phyloP scores from a whole-genome alignment of 495 filamentous ascomycete species.

The Aspergillus bridgeri region DNA sequence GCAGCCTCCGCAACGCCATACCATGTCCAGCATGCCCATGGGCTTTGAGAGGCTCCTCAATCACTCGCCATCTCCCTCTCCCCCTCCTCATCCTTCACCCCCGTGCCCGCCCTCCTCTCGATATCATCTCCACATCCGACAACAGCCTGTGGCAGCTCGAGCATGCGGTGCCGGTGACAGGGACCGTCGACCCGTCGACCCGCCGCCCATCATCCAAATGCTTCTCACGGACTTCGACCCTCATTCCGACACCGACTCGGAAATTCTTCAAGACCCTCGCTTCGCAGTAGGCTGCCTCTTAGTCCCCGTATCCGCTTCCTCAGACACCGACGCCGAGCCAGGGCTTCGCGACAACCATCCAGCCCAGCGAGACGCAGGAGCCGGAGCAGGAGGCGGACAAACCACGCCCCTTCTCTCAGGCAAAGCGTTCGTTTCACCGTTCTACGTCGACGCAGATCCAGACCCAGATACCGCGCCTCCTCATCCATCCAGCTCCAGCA shows the following conservation, averaged over 20 bases:
- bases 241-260: constrained; percentile 45
- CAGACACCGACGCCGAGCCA: constrained; percentile 2
- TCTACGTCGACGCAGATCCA: constrained; percentile 40
- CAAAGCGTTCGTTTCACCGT: constrained; percentile 42
- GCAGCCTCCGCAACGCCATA: constrained; percentile 11
- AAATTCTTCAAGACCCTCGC: constrained; percentile 68
- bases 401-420: constrained; percentile 37
- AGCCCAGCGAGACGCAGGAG: not conserved
- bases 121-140: constrained; percentile 70
- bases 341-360: constrained; percentile 3
- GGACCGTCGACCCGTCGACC: constrained; percentile 90
- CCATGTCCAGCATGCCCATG: constrained; percentile 32
- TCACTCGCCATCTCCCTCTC: constrained; percentile 30
- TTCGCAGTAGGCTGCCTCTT: constrained; percentile 78
- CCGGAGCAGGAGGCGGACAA: constrained; percentile 11
- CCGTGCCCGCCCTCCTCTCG: constrained; percentile 27
- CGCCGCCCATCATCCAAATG: constrained; percentile 90
- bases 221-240: constrained; percentile 63
- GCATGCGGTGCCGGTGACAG: constrained; percentile 93
- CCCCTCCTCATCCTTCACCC: constrained; percentile 24
- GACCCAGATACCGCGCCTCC: constrained; percentile 52
- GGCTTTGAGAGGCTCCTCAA: constrained; percentile 44
- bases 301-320: constrained; percentile 43
- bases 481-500: constrained; percentile 47
- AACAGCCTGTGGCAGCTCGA: constrained; percentile 86